A percentile compares a stretch with the other conserved stretches of the same genome.
These are phyloP conservation scores for Zoysia matrella DNA, from an alignment of 202 grass and related monocot species.

Conservation along the genomic window DNA sequence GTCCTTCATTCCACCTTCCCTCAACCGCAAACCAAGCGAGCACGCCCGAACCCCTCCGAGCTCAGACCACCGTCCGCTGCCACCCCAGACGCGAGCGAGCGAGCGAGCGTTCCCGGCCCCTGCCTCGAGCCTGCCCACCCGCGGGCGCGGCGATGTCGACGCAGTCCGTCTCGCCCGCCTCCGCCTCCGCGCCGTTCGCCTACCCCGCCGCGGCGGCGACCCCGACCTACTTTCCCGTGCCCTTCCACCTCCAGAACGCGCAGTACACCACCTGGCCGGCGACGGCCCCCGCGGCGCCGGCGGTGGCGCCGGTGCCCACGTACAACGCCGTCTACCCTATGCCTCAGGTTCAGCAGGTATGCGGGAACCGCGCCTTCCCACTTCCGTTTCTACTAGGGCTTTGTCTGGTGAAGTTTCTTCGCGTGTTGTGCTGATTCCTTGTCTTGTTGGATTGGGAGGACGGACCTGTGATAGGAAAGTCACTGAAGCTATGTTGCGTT, in stretches of 20 bases:
- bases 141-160: constrained; percentile 44
- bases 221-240: constrained; percentile 67
- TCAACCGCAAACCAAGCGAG: neutral
- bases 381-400: neutral
- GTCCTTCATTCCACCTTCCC: neutral
- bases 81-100: neutral
- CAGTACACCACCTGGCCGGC: constrained; percentile 37
- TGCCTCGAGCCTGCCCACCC: neutral
- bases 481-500: no score
- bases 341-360: constrained; percentile 72
- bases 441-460: neutral
- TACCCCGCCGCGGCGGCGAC: constrained; percentile 20
- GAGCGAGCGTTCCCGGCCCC: no score
- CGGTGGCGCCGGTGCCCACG: neutral
- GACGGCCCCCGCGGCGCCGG: neutral
- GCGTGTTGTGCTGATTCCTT: neutral
- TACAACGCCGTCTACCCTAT: constrained; percentile 46
- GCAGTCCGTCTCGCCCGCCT: constrained; percentile 55
- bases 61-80: neutral
- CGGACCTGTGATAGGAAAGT: no score
- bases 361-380: neutral
- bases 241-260: constrained; percentile 72
- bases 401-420: neutral
- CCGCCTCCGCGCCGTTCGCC: constrained; percentile 40
- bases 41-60: neutral